These are phyloP conservation scores for Pleodorina starrii DNA, from an alignment of 139 green algal species.

Conservation along the genomic window DNA sequence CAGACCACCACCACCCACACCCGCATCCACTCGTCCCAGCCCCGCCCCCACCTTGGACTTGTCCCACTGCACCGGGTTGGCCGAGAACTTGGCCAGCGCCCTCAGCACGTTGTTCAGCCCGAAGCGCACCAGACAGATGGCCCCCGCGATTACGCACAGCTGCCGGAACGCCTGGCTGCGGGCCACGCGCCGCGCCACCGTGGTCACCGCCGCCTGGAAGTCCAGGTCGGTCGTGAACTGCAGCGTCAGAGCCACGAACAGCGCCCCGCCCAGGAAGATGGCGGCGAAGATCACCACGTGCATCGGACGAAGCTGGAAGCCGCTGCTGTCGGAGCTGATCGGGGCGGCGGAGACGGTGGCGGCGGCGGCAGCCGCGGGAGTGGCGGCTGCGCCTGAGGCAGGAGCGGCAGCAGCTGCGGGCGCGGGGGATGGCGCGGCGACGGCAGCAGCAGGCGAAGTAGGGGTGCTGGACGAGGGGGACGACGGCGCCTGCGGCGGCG, in stretches of 20 bases:
- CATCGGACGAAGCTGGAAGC: conserved; percentile 51
- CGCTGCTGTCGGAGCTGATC: neutral
- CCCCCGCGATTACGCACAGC: conserved; percentile 65
- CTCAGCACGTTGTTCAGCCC: conserved; percentile 69
- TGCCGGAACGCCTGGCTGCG: conserved; percentile 84
- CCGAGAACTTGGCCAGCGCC: conserved; percentile 55
- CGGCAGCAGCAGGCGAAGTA: neutral
- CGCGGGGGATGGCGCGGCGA: neutral
- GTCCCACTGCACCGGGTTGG: conserved; percentile 72
- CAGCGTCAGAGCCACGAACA: conserved; percentile 71
- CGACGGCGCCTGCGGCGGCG: neutral
- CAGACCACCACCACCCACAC: neutral
- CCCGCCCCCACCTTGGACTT: conserved; percentile 70
- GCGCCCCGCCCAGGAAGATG: conserved; percentile 65
- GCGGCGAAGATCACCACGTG: conserved; percentile 59
- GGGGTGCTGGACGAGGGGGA: neutral
- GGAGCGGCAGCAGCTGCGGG: conserved; percentile 17
- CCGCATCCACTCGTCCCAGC: neutral
- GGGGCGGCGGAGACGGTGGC: neutral
- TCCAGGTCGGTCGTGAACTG: conserved; percentile 72
- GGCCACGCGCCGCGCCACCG: conserved; percentile 71
- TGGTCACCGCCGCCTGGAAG: conserved; percentile 45
- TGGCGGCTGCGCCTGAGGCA: neutral
- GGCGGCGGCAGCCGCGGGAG: neutral
- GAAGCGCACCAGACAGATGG: conserved; percentile 70